Evolutionary conservation across 1,284 basidiomycete genomes (phyloP), one percentile per base, ranked within the genome.

Genomic region (Heimioporus retisporus): DNA sequence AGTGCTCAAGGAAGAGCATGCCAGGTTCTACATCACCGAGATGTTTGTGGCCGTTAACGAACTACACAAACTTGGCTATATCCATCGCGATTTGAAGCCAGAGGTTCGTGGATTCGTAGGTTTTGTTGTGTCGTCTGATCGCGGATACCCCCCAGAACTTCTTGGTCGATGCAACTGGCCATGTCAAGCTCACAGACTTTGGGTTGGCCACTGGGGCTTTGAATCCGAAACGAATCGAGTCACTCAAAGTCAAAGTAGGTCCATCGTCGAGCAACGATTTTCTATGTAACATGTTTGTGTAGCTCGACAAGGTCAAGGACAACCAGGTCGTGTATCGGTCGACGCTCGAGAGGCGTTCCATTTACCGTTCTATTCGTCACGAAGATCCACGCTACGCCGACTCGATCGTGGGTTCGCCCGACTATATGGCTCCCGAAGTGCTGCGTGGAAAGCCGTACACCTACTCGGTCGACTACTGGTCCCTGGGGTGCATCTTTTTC

Each of bases 101-200:
- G 97, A 99, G 88, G 96, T 95, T 68, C 59, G 77, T 70, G 35
- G 35, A 11, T 11, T 40, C 8, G 35, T 11, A 11, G 35, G 10
- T 40, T 11, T 35, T 40, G 11, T 40, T 40, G 35, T 40, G 11
- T 11, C 35, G 8, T 40, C 35, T 40, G 35, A 40, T 40, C 11
- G 10, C 35, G 35, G 35, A 40, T 13, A 40, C 35, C 35, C 35
- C 59, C 4, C 76, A 98, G 94, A 99, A 99, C 82, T 99, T 99
- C 86, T 85, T 99, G 59, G 94, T 99, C 53, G 98, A 99, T 77
- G 89, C 93, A 14, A 91, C 92, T 14, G 98, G 98, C 2, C 98
- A 99, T 79, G 97, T 99, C 79, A 99, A 99, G 82, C 85, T 99
- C 57, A 99, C 98, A 11, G 98, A 99, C 81, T 99, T 99, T 79